A percentile compares a stretch with the other conserved stretches of the same genome.
Conservation (phyloP, 495 filamentous ascomycete genomes). For the Hypoxylon crocopeplum region DNA sequence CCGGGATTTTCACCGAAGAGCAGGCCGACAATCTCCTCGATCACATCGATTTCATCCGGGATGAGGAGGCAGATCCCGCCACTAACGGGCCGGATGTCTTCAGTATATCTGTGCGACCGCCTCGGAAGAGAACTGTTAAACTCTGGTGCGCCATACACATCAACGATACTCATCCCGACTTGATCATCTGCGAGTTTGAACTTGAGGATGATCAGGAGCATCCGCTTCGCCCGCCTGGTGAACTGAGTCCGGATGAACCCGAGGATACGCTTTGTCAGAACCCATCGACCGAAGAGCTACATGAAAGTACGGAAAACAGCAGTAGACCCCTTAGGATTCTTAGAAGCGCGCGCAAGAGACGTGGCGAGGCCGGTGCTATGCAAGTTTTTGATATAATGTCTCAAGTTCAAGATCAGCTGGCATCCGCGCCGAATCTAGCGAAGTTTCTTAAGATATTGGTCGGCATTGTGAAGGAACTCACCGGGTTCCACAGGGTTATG, state of each 20-base stretch:
- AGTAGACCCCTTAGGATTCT: conserved; percentile 82
- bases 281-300: conserved; percentile 74
- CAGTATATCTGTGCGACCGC: conserved; percentile 69
- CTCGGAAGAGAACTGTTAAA: conserved; percentile 62
- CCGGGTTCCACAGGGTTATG: conserved; percentile 92
- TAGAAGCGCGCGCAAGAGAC: conserved; percentile 75
- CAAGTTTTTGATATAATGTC: conserved; percentile 93
- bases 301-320: conserved; percentile 72
- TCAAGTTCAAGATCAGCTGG: conserved; percentile 81
- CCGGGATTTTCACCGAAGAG: conserved; percentile 80
- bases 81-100: conserved; percentile 89
- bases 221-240: conserved; percentile 68
- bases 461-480: conserved; percentile 85
- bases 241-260: conserved; percentile 63
- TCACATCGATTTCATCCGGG: conserved; percentile 85
- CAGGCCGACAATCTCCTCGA: conserved; percentile 83
- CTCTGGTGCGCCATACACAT: conserved; percentile 92
- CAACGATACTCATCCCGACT: conserved; percentile 65
- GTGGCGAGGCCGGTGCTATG: conserved; percentile 88
- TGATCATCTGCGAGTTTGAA: conserved; percentile 93
- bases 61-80: conserved; percentile 74
- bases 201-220: conserved; percentile 78
- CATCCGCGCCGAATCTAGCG: conserved; percentile 70
- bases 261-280: conserved; percentile 75
- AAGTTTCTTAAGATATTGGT: conserved; percentile 74